Percentiles rank a stretch among this genome's conserved stretches.
phyloP scores from a whole-genome alignment of 164 flowering plant genomes.

The Malania oleifera region DNA sequence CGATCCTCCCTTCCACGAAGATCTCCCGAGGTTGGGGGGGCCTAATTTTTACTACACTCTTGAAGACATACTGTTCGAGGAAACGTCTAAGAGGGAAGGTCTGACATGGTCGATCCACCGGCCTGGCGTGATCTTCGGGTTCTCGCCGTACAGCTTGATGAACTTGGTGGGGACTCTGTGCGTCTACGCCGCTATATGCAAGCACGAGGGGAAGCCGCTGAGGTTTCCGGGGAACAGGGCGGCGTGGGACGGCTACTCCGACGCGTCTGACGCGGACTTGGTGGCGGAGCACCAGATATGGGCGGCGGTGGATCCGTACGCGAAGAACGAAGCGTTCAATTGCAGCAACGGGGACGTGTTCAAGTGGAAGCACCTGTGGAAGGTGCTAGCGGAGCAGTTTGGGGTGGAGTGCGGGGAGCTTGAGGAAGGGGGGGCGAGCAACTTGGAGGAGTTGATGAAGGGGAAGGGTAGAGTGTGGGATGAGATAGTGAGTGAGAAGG shows the following conservation, averaged over 20 bases:
- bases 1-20: conserved; percentile 69
- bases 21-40: conserved; percentile 46
- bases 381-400: conserved; percentile 64
- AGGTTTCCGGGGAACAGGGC: conserved; percentile 53
- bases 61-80: conserved; percentile 63
- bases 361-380: conserved; percentile 87
- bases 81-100: conserved; percentile 41
- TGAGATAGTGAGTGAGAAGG: conserved; percentile 64
- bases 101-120: conserved; percentile 72
- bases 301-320: conserved; percentile 75
- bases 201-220: conserved; percentile 52
- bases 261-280: conserved; percentile 69
- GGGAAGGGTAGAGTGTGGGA: conserved; percentile 65
- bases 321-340: conserved; percentile 76
- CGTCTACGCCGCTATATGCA: conserved; percentile 72
- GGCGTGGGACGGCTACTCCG: conserved; percentile 53
- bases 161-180: conserved; percentile 59
- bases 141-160: conserved; percentile 72
- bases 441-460: conserved; percentile 65
- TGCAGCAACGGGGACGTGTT: conserved; percentile 74
- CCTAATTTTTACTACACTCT: conserved; percentile 58
- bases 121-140: conserved; percentile 57
- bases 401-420: conserved; percentile 44
- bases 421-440: conserved; percentile 38
- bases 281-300: conserved; percentile 87